Evolutionary conservation across 345 rosid species (phyloP), one percentile per base, ranked within the genome.

Genomic region (Camelina hispida): DNA sequence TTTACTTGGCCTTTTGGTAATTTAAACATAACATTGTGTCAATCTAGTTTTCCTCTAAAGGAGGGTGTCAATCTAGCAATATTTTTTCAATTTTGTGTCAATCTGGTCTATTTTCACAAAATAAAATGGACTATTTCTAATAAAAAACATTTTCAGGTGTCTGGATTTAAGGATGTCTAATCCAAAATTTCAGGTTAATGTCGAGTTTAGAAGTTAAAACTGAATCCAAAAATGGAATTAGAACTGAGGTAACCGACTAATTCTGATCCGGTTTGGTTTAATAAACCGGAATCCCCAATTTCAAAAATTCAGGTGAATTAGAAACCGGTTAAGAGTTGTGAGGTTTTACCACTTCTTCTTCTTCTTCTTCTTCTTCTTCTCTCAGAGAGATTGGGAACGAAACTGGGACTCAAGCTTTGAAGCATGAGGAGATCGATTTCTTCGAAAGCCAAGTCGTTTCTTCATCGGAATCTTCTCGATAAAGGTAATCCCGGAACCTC

Each of bases 361-460:
- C 30, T 28, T 28, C 30, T 25, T 25, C 28, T 25, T 25, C 20
- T 37, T 61, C 38, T 2, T 15, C 16, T 59, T 61, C 75, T 60
- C 66, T 40, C 47, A 14, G 3, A 32, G 66, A 74, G 73, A 67
- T 66, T 58, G 78, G 16, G 52, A 12, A 18, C 47, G 20, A 56
- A 46, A 34, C 54, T 53, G 35, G 35, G 20, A 16, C 55, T 51
- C 13, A 7, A 59, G 69, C 76, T 47, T 28, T 44, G 12, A 58
- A 68, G 56, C 64, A 76, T 76, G 79, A 69, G 74, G 64, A 69
- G 75, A 76, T 69, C 65, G 43, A 61, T 76, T 56, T 53, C 79
- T 62, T 61, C 64, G 4, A 76, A 68, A 69, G 74, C 57, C 6
- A 76, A 68, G 7, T 50, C 58, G 1, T 54, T 69, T 44, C 75